These are phyloP conservation scores for Knufia petricola DNA, from an alignment of 2,329 filamentous ascomycete species.

Conservation along the genomic window DNA sequence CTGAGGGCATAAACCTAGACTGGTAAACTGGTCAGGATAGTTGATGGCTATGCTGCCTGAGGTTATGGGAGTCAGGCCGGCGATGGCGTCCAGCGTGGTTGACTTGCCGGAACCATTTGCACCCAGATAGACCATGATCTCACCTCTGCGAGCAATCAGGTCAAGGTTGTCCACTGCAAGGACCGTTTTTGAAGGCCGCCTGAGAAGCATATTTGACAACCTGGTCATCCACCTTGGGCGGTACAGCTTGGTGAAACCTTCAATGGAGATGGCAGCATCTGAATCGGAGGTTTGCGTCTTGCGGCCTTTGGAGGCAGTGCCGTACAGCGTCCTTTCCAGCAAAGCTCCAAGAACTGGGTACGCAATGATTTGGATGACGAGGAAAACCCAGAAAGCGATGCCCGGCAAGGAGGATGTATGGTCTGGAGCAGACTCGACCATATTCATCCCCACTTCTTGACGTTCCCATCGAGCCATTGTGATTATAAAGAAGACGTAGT, in stretches of 20 bases:
- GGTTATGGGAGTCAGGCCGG: slow-evolving; percentile 68
- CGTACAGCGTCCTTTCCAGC: slow-evolving; percentile 65
- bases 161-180: slow-evolving; percentile 68
- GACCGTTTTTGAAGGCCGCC: slow-evolving; percentile 53
- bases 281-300: slow-evolving; percentile 28
- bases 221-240: slow-evolving; percentile 52
- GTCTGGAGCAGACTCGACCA: slow-evolving; percentile 52
- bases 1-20: slow-evolving; percentile 79
- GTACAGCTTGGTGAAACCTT: slow-evolving; percentile 70
- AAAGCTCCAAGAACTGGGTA: slow-evolving; percentile 68
- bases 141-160: slow-evolving; percentile 61
- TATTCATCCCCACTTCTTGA: slow-evolving; percentile 48
- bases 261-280: slow-evolving; percentile 50
- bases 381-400: slow-evolving; percentile 67
- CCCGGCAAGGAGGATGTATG: slow-evolving; percentile 62
- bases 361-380: slow-evolving; percentile 64
- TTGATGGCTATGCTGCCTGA: slow-evolving; percentile 63
- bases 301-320: slow-evolving; percentile 58
- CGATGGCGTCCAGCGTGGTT: slow-evolving; percentile 79
- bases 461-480: slow-evolving; percentile 69
- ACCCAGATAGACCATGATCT: slow-evolving; percentile 77
- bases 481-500: slow-evolving; percentile 72
- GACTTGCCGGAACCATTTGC: slow-evolving; percentile 88
- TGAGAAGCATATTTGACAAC: slow-evolving; percentile 38
- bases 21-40: slow-evolving; percentile 65